Evolutionary conservation across 2,329 filamentous ascomycete species (phyloP).

Genomic region (Aureobasidium lini): DNA sequence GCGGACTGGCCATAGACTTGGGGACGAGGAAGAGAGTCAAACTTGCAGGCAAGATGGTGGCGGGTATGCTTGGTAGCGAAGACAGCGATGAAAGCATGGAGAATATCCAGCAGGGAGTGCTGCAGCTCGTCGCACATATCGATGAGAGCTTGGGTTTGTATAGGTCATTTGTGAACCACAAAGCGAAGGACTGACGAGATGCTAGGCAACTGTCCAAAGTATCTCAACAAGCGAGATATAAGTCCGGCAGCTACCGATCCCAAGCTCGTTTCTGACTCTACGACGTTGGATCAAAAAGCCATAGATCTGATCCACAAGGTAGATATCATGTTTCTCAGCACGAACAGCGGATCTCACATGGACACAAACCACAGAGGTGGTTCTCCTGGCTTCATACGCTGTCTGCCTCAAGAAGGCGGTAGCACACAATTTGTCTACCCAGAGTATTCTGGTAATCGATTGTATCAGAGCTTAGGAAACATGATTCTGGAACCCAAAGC

Average conservation of each 20-base stretch:
- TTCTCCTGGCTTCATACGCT: constrained; percentile 62
- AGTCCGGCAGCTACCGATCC: constrained; percentile 48
- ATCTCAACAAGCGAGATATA: constrained; percentile 68
- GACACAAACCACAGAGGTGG: constrained; percentile 80
- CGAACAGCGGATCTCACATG: constrained; percentile 58
- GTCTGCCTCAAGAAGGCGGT: constrained; percentile 48
- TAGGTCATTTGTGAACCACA: background rate
- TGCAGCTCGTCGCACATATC: constrained; percentile 58
- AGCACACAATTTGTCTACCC: constrained; percentile 60
- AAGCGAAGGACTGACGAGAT: constrained; percentile 12
- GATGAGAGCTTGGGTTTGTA: constrained; percentile 55
- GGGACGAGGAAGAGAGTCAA: constrained; percentile 66
- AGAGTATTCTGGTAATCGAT: constrained; percentile 75
- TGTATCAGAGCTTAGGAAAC: constrained; percentile 81
- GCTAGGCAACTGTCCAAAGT: constrained; percentile 75
- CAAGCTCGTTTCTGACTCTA: constrained; percentile 39
- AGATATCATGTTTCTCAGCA: constrained; percentile 74
- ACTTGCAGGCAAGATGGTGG: constrained; percentile 61
- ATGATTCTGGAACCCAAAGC: constrained; percentile 57
- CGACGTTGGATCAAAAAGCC: constrained; percentile 47
- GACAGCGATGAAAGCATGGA: constrained; percentile 16
- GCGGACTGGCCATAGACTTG: constrained; percentile 57
- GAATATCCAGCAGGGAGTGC: constrained; percentile 28
- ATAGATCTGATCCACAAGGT: constrained; percentile 53
- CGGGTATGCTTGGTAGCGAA: constrained; percentile 45